phyloP scores from a whole-genome alignment of 192 early-diverging fungal genomes.

The Chytriomyces sp. region DNA sequence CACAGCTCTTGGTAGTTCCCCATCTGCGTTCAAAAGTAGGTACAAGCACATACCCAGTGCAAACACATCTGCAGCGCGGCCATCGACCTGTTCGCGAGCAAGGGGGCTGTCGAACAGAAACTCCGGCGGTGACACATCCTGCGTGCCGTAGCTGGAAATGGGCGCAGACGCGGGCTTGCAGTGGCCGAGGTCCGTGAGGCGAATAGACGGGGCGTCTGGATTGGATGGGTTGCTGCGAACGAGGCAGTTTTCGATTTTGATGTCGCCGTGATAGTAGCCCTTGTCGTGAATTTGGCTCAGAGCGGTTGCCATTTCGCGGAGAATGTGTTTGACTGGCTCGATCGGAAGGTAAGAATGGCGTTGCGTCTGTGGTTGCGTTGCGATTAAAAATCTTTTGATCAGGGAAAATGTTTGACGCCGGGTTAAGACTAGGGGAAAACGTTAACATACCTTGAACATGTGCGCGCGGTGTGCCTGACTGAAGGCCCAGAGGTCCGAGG shows the following conservation, averaged over 20 bases:
- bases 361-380: slow-evolving; percentile 17
- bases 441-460: background rate
- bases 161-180: background rate
- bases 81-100: background rate
- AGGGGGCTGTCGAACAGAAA: slow-evolving; percentile 7
- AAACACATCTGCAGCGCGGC: slow-evolving; percentile 24
- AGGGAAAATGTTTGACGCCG: background rate
- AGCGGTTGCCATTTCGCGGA: slow-evolving; percentile 44
- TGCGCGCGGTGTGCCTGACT: background rate
- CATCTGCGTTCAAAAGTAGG: slow-evolving; percentile 11
- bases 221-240: slow-evolving; percentile 52
- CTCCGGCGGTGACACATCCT: slow-evolving; percentile 27
- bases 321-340: slow-evolving; percentile 35
- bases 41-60: slow-evolving; percentile 26
- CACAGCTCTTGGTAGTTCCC: slow-evolving; percentile 7
- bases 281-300: slow-evolving; percentile 46
- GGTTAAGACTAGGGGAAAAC: background rate
- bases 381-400: too few species aligned
- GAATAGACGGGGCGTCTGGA: background rate
- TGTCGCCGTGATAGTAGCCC: slow-evolving; percentile 63
- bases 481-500: slow-evolving; percentile 22
- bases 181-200: slow-evolving; percentile 27
- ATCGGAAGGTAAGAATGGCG: background rate
- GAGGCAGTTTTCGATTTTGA: slow-evolving; percentile 82
- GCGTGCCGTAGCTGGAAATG: slow-evolving; percentile 18